phyloP scores from a whole-genome alignment of 2,329 filamentous ascomycete genomes.

The Fusarium sp. region DNA sequence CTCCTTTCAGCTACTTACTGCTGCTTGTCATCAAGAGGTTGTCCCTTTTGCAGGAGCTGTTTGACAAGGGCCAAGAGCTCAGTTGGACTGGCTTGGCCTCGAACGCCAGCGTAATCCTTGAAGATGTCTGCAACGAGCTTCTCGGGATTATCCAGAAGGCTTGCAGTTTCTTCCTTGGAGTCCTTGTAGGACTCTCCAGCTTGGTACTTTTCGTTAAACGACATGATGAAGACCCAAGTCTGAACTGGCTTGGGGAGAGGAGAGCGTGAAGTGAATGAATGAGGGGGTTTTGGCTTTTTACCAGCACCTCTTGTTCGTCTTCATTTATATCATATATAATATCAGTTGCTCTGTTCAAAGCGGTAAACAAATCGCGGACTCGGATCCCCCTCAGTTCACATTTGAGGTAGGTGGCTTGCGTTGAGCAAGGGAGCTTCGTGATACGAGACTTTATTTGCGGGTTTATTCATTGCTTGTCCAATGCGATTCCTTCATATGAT shows the following conservation, averaged over 20 bases:
- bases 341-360: neutral
- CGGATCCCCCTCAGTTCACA: slow-evolving; percentile 14
- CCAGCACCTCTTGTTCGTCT: neutral
- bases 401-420: slow-evolving; percentile 20
- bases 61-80: slow-evolving; percentile 54
- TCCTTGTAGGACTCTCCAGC: slow-evolving; percentile 57
- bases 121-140: slow-evolving; percentile 54
- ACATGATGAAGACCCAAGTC: slow-evolving; percentile 46
- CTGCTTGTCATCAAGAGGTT: slow-evolving; percentile 72
- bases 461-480: neutral
- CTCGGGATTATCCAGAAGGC: slow-evolving; percentile 52
- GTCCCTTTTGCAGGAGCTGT: slow-evolving; percentile 57
- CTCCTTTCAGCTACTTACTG: slow-evolving; percentile 47
- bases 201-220: slow-evolving; percentile 55
- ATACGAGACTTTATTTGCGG: slow-evolving; percentile 1
- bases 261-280: slow-evolving; percentile 3
- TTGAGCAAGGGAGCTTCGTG: slow-evolving; percentile 1
- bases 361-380: slow-evolving; percentile 2
- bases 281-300: neutral
- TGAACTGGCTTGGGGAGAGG: neutral
- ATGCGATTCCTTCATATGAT: neutral
- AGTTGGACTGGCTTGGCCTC: slow-evolving; percentile 47
- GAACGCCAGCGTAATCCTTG: slow-evolving; percentile 51
- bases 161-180: slow-evolving; percentile 40
- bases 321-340: slow-evolving; percentile 30